Conservation (phyloP, 495 filamentous ascomycete genomes). For the Penicillium turbatum region DNA sequence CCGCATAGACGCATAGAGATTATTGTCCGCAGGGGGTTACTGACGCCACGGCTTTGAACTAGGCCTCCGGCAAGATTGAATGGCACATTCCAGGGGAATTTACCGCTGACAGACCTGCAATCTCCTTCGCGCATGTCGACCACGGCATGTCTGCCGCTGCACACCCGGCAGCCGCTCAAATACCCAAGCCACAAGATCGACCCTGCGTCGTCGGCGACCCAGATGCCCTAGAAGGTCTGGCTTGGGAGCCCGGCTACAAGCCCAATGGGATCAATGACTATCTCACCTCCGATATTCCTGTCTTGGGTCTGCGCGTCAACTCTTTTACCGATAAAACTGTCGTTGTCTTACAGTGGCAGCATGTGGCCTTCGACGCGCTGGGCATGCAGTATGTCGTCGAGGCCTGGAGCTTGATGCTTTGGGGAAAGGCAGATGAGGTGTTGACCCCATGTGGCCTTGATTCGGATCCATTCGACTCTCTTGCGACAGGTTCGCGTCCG, state of each 20-base stretch:
- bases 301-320: conserved; percentile 45
- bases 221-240: conserved; percentile 15
- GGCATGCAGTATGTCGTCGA: conserved; percentile 23
- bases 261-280: conserved; percentile 37
- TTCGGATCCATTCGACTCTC: conserved; percentile 14
- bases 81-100: conserved; percentile 43
- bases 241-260: conserved; percentile 20
- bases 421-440: conserved; percentile 12
- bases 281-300: conserved; percentile 41
- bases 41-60: not conserved
- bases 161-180: conserved; percentile 34
- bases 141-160: conserved; percentile 23
- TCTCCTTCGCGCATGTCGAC: conserved; percentile 34
- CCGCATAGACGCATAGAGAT: not conserved
- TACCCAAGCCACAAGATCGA: conserved; percentile 12
- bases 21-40: not conserved
- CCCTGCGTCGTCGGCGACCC: conserved; percentile 20
- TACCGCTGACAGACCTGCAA: conserved; percentile 29
- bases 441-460: conserved; percentile 12
- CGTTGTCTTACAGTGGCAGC: conserved; percentile 33
- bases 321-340: conserved; percentile 49
- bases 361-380: conserved; percentile 24
- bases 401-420: conserved; percentile 23
- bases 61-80: conserved; percentile 34
- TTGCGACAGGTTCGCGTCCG: conserved; percentile 10